Conservation (phyloP, 2,329 filamentous ascomycete species). For the Ilyonectria destructans region DNA sequence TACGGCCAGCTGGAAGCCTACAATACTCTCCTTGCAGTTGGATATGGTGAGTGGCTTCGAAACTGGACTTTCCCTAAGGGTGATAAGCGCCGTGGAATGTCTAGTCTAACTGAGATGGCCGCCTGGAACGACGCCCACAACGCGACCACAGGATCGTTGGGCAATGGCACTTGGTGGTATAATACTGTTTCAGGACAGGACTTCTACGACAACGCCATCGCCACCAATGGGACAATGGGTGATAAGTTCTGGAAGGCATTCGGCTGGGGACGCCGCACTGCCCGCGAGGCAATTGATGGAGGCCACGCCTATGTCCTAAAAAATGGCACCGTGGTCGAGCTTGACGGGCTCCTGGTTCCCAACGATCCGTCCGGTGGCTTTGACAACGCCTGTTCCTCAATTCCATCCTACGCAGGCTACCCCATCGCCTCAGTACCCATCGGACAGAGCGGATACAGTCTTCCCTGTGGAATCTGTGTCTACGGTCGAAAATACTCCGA, state of each 20-base stretch:
- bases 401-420: conserved; percentile 31
- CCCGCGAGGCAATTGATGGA: conserved; percentile 15
- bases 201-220: conserved; percentile 29
- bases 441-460: conserved; percentile 16
- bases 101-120: conserved; percentile 33
- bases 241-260: conserved; percentile 26
- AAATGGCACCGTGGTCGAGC: conserved; percentile 25
- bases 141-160: conserved; percentile 33
- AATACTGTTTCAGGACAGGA: conserved; percentile 33
- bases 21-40: conserved; percentile 39
- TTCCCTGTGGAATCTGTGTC: conserved; percentile 24
- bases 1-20: conserved; percentile 33
- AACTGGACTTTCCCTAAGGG: conserved; percentile 34
- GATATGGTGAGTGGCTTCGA: conserved; percentile 40
- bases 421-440: conserved; percentile 24
- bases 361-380: conserved; percentile 14
- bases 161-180: conserved; percentile 41
- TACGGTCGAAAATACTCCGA: conserved; percentile 25
- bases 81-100: conserved; percentile 38
- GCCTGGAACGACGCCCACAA: conserved; percentile 42
- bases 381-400: conserved; percentile 17
- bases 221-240: conserved; percentile 25
- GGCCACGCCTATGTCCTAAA: conserved; percentile 1
- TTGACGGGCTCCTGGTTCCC: conserved; percentile 28
- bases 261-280: conserved; percentile 23